Conservation (phyloP, 768 basidiomycete species). For the Polyporus arcularius region DNA sequence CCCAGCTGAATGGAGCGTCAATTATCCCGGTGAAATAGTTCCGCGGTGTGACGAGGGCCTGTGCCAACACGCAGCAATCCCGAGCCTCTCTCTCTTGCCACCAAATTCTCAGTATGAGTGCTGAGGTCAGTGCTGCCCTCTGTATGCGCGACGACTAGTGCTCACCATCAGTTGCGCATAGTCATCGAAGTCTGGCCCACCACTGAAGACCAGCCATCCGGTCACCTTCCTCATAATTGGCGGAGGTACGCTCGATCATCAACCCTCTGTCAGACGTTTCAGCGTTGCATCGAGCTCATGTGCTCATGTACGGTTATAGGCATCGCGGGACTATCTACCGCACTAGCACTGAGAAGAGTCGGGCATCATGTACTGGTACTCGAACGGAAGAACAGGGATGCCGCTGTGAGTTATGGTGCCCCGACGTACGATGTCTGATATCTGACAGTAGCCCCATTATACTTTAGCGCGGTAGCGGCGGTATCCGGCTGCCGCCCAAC, state of each 20-base stretch:
- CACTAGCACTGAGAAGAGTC: constrained; percentile 30
- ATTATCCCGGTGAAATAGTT: neutral
- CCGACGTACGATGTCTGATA: too few relatives aligned
- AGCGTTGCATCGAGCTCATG: neutral
- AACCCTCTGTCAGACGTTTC: neutral
- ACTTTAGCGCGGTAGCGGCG: constrained; percentile 25
- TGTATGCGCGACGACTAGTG: neutral
- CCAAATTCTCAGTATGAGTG: neutral
- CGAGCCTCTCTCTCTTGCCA: neutral
- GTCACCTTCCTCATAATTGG: constrained; percentile 35
- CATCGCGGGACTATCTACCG: constrained; percentile 35
- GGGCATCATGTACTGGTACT: constrained; percentile 36
- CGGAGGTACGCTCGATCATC: constrained; percentile 23
- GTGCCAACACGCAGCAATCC: neutral
- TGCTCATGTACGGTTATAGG: constrained; percentile 18
- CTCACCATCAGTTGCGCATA: neutral
- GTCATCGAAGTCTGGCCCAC: constrained; percentile 4
- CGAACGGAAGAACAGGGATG: constrained; percentile 24
- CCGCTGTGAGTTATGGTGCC: constrained; percentile 2
- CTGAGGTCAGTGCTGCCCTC: neutral
- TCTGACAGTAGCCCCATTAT: too few relatives aligned
- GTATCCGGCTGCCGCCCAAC: constrained; percentile 37
- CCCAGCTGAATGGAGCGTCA: too few relatives aligned
- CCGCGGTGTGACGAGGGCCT: neutral
- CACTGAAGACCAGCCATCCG: constrained; percentile 15